Conservation (phyloP, 305 asterid genomes). For the Fraxinus platypoda region DNA sequence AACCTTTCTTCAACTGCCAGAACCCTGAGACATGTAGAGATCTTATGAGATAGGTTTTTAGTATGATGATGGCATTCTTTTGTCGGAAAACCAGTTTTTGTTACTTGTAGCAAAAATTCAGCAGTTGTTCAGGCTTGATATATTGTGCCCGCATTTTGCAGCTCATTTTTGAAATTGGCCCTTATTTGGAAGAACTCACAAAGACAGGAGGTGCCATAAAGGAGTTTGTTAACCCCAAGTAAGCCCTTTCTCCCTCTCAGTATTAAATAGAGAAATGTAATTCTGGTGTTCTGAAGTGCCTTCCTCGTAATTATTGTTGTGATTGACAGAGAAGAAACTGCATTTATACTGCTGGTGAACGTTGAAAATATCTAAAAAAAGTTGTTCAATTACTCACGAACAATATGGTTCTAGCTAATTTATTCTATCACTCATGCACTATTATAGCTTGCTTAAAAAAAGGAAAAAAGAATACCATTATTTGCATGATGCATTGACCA, state of each 20-base stretch:
- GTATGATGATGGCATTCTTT: conserved; percentile 10
- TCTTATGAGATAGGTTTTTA: conserved; percentile 4
- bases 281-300: not conserved
- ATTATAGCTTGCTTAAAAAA: not conserved
- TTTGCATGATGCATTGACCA: not conserved
- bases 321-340: not conserved
- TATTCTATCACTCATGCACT: not conserved
- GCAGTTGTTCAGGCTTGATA: conserved; percentile 14
- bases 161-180: conserved; percentile 84
- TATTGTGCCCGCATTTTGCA: conserved; percentile 29
- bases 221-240: conserved; percentile 99
- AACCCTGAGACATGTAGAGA: conserved; percentile 10
- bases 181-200: conserved; percentile 88
- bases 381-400: not conserved
- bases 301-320: not conserved
- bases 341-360: not conserved
- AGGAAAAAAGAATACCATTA: not conserved
- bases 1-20: conserved; percentile 7
- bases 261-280: not conserved
- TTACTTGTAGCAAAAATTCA: not conserved
- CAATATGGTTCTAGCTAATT: not conserved
- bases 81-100: conserved; percentile 3
- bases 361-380: not conserved
- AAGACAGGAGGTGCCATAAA: conserved; percentile 89
- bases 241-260: conserved; percentile 30